phyloP scores from a whole-genome alignment of 1,139 yeast genomes.

The Protomyces gravidus region DNA sequence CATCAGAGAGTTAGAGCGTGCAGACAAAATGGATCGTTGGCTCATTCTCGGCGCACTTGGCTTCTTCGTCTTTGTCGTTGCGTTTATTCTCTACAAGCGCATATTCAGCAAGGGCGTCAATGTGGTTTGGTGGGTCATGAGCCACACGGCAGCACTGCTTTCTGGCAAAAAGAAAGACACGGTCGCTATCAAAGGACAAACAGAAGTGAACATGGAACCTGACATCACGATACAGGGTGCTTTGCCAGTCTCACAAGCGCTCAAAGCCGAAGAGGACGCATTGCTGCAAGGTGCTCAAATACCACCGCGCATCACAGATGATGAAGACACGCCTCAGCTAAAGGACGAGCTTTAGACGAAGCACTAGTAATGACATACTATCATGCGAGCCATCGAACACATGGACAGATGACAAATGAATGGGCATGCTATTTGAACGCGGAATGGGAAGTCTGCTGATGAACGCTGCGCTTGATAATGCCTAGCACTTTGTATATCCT shows the following conservation, averaged over 20 bases:
- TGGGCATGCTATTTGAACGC: too few species aligned
- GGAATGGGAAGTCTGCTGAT: neutral
- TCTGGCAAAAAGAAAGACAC: neutral
- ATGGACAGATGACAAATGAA: too few species aligned
- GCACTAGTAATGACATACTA: too few species aligned
- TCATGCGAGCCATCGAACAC: too few species aligned
- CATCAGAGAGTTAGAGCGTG: slow-evolving; percentile 61
- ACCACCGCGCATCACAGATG: neutral
- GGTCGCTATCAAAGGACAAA: neutral
- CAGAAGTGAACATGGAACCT: neutral
- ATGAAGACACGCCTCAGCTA: neutral
- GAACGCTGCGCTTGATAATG: too few species aligned
- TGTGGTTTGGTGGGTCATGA: slow-evolving; percentile 7
- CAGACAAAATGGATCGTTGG: slow-evolving; percentile 58
- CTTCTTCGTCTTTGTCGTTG: slow-evolving; percentile 39
- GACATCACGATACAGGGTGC: neutral
- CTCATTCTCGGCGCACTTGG: slow-evolving; percentile 57
- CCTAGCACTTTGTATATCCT: too few species aligned
- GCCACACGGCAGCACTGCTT: neutral
- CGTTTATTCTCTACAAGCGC: slow-evolving; percentile 17
- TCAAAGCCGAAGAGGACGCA: neutral
- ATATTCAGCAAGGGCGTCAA: slow-evolving; percentile 23
- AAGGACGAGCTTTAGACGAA: neutral
- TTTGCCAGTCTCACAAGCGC: neutral
- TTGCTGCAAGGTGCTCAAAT: neutral